Evolutionary conservation across 768 basidiomycete species (phyloP), one percentile per base, ranked within the genome.

Genomic region (Xerocomus spinulosus): DNA sequence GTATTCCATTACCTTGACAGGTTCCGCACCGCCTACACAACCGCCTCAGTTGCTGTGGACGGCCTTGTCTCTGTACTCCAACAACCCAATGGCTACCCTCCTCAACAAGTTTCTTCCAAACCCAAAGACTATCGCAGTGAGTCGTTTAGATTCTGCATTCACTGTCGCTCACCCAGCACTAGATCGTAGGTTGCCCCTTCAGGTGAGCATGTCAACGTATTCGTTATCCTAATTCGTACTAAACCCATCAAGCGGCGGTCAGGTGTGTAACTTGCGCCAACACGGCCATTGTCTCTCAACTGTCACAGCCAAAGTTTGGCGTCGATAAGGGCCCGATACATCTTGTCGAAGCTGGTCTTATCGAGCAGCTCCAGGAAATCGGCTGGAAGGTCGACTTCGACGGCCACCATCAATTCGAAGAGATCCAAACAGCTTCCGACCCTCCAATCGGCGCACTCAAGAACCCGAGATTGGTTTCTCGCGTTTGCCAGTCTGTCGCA

Each of bases 131-230:
- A 76, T 81, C 32, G 88, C 87, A 42, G 92, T 93, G 63, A 68
- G 89, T 78, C n/a, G 12, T 35, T 12, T n/a, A 32, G 14, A 33
- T 26, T 29, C 20, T 49, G 20, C 23, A 43, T 33, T 17, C 20
- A 5, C 8, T 2, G 24, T 25, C 26, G n/a, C 52, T 58, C 44
- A 60, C 40, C 49, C 50, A 45, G 30, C 30, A 40, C 30, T 52
- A 93, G 86, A 88, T 98, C 59, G 84, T 98, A 24, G 92, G 91
- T 23, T 96, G 93, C 71, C 94, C 94, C 14, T 96, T 96, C 78
- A 92, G 88, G 92, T 91, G 59, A 64, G 81, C 72, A 14, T 32
- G 9, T 25, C 7, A 15, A n/a, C n/a, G n/a, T n/a, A n/a, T n/a
- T n/a, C n/a, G n/a, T n/a, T n/a, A n/a, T 36, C 9, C 37, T 53